These are phyloP conservation scores for Tylopilus balloui DNA, from an alignment of 768 basidiomycete species.

Conservation along the genomic window DNA sequence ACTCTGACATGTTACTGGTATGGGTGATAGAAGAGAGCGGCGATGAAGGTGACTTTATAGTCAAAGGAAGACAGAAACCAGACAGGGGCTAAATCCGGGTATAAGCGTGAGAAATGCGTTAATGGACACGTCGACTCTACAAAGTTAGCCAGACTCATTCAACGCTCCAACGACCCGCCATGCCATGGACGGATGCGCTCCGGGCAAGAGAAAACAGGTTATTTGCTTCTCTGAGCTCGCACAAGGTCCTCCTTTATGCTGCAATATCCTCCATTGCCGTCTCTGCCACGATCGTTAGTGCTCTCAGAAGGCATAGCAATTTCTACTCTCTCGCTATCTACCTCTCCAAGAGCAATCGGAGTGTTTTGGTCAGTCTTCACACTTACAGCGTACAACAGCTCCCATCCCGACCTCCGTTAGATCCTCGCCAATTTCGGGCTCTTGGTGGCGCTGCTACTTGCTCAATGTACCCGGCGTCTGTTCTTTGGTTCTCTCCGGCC, in stretches of 20 bases:
- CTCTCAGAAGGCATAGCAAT: conserved; percentile 78
- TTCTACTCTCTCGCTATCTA: conserved; percentile 93
- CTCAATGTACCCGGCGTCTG: conserved; percentile 73
- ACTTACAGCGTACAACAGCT: neutral
- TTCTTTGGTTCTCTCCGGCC: conserved; percentile 90
- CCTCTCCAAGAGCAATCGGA: conserved; percentile 90
- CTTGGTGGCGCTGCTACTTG: conserved; percentile 69
- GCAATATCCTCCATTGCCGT: conserved; percentile 65
- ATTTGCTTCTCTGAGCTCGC: conserved; percentile 48
- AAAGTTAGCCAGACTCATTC: neutral
- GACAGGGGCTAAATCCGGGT: too few species aligned
- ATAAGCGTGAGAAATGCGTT: conserved; percentile 14
- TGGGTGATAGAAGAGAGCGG: too few species aligned
- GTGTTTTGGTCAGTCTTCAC: conserved; percentile 65
- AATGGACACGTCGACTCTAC: conserved; percentile 15
- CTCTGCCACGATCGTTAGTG: conserved; percentile 69
- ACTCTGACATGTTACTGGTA: conserved; percentile 1
- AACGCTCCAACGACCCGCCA: conserved; percentile 15
- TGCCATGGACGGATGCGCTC: conserved; percentile 50
- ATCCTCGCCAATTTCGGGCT: conserved; percentile 88
- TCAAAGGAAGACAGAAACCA: too few species aligned
- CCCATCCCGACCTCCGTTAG: conserved; percentile 37
- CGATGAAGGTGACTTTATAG: too few species aligned
- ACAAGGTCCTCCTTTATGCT: conserved; percentile 67
- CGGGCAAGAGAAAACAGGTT: conserved; percentile 50